Conservation (phyloP, 441 rosid genomes). For the Daphne laureola region DNA sequence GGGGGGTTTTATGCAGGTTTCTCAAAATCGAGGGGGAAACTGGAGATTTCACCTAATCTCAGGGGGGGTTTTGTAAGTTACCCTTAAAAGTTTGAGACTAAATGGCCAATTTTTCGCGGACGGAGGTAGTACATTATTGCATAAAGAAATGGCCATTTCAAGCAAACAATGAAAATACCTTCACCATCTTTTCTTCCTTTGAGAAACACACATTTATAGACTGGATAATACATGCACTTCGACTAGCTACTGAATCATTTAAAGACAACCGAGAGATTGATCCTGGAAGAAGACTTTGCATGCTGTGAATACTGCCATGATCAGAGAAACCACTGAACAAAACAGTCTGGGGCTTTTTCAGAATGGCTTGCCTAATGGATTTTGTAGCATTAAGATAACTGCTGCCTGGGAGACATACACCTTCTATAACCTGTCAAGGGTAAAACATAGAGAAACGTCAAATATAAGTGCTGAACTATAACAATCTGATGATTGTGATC, state of each 20-base stretch:
- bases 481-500: background rate
- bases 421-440: constrained; percentile 62
- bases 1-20: too few species aligned
- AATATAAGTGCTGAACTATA: too few species aligned
- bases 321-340: constrained; percentile 38
- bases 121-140: too few species aligned
- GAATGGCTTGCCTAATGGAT: constrained; percentile 52
- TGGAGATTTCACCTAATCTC: too few species aligned
- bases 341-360: constrained; percentile 40
- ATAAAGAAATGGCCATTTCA: too few species aligned
- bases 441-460: constrained; percentile 3
- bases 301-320: constrained; percentile 18
- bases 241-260: constrained; percentile 35
- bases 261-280: constrained; percentile 37
- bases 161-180: constrained; percentile 29
- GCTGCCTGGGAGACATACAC: constrained; percentile 31
- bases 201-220: constrained; percentile 32
- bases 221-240: constrained; percentile 43
- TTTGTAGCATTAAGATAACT: constrained; percentile 37
- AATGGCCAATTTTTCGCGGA: too few species aligned
- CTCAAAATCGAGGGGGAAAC: too few species aligned
- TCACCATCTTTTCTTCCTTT: constrained; percentile 30
- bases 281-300: constrained; percentile 36
- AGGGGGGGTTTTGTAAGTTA: too few species aligned
- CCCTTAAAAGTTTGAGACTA: too few species aligned